A percentile compares a stretch with the other conserved stretches of the same genome.
Evolutionary conservation across 176 grass and related monocot species (phyloP).

Genomic region (Alopecurus myosuroides): DNA sequence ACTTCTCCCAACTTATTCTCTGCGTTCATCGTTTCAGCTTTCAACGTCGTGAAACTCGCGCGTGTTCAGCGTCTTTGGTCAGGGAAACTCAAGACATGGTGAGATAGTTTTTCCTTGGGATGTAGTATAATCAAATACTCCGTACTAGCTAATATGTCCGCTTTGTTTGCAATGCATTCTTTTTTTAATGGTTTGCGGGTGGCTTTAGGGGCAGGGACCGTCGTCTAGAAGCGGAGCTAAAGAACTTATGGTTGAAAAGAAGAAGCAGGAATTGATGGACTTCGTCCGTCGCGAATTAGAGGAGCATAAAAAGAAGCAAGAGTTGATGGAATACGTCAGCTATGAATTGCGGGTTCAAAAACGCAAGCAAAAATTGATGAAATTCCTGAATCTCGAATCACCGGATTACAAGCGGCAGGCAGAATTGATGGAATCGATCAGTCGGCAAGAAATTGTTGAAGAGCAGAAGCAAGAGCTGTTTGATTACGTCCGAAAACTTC

Average conservation of each 20-base stretch:
- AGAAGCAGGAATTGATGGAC: neutral
- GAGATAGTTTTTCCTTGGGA: no score
- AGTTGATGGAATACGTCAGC: neutral
- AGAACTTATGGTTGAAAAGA: neutral
- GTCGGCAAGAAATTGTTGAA: neutral
- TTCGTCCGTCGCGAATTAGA: neutral
- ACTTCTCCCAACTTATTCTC: no score
- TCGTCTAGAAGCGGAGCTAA: neutral
- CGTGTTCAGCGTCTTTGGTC: no score
- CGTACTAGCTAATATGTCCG: no score
- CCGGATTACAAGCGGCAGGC: neutral
- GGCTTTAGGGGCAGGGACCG: no score
- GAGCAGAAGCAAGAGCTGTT: neutral
- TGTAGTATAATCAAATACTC: no score
- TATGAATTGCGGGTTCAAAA: neutral
- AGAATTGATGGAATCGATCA: neutral
- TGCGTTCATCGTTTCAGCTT: no score
- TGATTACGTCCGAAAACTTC: neutral
- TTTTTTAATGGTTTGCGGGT: no score
- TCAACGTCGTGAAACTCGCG: no score
- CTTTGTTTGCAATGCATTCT: no score
- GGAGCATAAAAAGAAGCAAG: neutral
- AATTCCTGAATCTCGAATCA: neutral
- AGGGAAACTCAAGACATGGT: no score
- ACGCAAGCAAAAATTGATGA: neutral